Conservation (phyloP, 257 asterid genomes). For the Perilla frutescens region DNA sequence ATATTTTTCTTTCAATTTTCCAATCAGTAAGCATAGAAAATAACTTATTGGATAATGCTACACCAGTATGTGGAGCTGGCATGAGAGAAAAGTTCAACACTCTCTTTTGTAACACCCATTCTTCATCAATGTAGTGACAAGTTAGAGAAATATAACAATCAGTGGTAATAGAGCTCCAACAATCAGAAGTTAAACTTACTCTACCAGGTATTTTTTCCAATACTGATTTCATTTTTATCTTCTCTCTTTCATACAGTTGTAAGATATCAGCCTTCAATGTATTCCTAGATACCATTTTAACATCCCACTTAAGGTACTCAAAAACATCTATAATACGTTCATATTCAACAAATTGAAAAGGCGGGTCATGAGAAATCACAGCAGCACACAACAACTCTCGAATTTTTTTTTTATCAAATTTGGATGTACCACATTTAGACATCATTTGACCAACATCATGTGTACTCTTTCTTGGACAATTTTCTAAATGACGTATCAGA, state of each 20-base stretch:
- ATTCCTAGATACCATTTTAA: neutral
- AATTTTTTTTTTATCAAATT: neutral
- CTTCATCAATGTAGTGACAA: neutral
- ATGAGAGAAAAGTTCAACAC: neutral
- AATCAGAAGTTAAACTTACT: neutral
- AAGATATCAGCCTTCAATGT: neutral
- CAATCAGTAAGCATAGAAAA: neutral
- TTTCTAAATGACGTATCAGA: neutral
- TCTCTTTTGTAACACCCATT: neutral
- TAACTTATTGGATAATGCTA: neutral
- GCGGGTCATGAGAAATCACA: neutral
- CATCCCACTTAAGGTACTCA: neutral
- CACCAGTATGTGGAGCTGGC: neutral
- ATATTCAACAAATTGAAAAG: constrained; percentile 13
- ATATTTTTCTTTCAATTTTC: neutral
- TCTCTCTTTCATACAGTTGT: constrained; percentile 5
- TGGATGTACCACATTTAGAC: too few species aligned
- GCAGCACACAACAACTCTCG: neutral
- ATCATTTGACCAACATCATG: neutral
- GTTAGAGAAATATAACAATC: neutral
- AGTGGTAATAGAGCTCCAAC: constrained; percentile 2
- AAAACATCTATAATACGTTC: neutral
- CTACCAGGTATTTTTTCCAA: neutral
- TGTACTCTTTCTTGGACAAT: neutral
- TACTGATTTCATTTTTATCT: neutral